phyloP scores from a whole-genome alignment of 2,329 filamentous ascomycete genomes.

The Ascochyta viciae-villosae region DNA sequence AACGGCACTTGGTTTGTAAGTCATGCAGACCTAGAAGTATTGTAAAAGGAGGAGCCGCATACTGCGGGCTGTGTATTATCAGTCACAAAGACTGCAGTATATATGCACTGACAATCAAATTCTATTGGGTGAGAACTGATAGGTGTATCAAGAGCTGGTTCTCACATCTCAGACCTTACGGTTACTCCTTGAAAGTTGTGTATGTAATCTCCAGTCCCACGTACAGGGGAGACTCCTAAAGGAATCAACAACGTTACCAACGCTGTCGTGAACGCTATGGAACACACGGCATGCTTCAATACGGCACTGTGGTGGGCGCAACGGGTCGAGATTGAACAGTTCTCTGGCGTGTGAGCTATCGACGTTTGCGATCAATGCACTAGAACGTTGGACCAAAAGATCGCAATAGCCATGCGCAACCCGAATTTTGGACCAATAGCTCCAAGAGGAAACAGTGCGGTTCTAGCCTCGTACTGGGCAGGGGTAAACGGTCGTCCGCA shows the following conservation, averaged over 20 bases:
- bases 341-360: neutral
- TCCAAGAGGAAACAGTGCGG: neutral
- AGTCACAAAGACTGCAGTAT: neutral
- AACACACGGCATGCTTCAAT: neutral
- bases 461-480: neutral
- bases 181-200: neutral
- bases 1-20: conserved; percentile 48
- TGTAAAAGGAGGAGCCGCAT: conserved; percentile 18
- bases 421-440: neutral
- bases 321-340: neutral
- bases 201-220: neutral
- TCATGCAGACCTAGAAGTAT: conserved; percentile 31
- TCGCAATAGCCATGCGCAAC: neutral
- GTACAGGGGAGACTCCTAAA: no score
- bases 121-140: neutral
- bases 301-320: neutral
- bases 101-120: no score
- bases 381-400: neutral
- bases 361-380: neutral
- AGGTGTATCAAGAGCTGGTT: no score
- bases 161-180: neutral
- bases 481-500: neutral
- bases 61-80: neutral
- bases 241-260: no score
- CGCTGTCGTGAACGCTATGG: neutral